Percentiles rank a stretch among this genome's conserved stretches.
Conservation (phyloP, 2,329 filamentous ascomycete genomes). For the Penicillium sp. region DNA sequence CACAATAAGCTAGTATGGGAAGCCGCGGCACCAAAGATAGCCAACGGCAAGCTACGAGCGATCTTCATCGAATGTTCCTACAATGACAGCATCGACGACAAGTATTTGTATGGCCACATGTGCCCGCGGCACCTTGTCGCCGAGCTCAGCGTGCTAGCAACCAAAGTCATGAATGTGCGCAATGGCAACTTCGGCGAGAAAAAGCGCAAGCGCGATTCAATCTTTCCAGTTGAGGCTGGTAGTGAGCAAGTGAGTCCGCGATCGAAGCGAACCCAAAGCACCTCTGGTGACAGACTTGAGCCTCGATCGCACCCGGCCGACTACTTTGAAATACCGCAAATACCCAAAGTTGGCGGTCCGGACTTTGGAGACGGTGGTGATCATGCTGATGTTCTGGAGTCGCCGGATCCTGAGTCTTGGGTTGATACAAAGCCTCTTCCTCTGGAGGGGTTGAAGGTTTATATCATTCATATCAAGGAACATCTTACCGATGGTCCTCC, state of each 20-base stretch:
- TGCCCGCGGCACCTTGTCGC: constrained; percentile 79
- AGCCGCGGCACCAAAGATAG: constrained; percentile 84
- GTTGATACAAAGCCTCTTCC: constrained; percentile 41
- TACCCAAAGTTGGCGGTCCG: constrained; percentile 1
- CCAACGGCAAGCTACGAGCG: constrained; percentile 67
- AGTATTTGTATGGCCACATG: constrained; percentile 83
- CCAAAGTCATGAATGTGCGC: constrained; percentile 63
- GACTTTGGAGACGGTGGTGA: background rate
- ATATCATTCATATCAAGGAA: constrained; percentile 95
- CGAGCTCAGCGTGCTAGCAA: constrained; percentile 72
- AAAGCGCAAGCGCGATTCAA: constrained; percentile 45
- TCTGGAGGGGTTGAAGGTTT: constrained; percentile 72
- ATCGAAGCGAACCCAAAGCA: constrained; percentile 23
- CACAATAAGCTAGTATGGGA: constrained; percentile 83
- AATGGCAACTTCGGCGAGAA: constrained; percentile 34
- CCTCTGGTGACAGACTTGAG: constrained; percentile 1
- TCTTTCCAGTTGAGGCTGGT: constrained; percentile 14
- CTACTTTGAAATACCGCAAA: background rate
- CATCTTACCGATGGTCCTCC: constrained; percentile 69
- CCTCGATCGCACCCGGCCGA: background rate
- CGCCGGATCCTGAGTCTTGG: constrained; percentile 19
- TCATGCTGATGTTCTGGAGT: constrained; percentile 2
- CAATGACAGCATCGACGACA: constrained; percentile 74
- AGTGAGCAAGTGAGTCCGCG: constrained; percentile 30
- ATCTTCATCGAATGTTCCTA: constrained; percentile 98